Evolutionary conservation across 164 flowering plant genomes (phyloP).

Genomic region (Vitis vinifera): ASM3070453v1 NC_081812.1:17145001-17145500

Average conservation of each 20-base stretch:
- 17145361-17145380: slow-evolving; percentile 36
- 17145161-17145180: slow-evolving; percentile 48
- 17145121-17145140: slow-evolving; percentile 47
- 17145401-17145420: slow-evolving; percentile 46
- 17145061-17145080: slow-evolving; percentile 60
- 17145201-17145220: slow-evolving; percentile 60
- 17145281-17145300: slow-evolving; percentile 53
- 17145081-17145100: slow-evolving; percentile 26
- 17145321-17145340: slow-evolving; percentile 17
- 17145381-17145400: slow-evolving; percentile 38
- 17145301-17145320: slow-evolving; percentile 28
- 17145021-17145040: slow-evolving; percentile 50
- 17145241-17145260: slow-evolving; percentile 54
- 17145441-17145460: slow-evolving; percentile 37
- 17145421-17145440: slow-evolving; percentile 40
- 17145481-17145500: slow-evolving; percentile 47
- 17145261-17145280: slow-evolving; percentile 55
- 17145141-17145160: slow-evolving; percentile 45
- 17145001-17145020: slow-evolving; percentile 38
- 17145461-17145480: slow-evolving; percentile 31
- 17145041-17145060: slow-evolving; percentile 49
- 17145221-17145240: slow-evolving; percentile 50
- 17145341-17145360: slow-evolving; percentile 33
- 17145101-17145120: slow-evolving; percentile 31
- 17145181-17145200: slow-evolving; percentile 60